Evolutionary conservation across 495 filamentous ascomycete genomes (phyloP).

Genomic region (Trichoderma erinaceum): DNA sequence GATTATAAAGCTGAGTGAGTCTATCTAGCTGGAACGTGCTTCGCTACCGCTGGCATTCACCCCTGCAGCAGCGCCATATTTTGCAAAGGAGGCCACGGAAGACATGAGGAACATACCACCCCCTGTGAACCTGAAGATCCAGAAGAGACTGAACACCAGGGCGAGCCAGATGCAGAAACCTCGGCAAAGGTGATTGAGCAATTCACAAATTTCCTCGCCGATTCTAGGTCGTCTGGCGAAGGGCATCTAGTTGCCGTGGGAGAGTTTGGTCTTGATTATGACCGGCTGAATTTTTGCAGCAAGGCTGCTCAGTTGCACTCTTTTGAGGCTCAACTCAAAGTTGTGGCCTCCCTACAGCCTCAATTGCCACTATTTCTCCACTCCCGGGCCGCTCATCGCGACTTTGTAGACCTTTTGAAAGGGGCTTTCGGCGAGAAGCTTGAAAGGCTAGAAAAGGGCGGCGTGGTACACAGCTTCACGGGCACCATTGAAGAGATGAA

Average conservation of each 20-base stretch:
- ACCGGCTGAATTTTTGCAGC: conserved; percentile 71
- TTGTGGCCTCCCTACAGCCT: conserved; percentile 60
- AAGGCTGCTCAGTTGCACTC: conserved; percentile 76
- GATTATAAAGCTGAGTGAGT: conserved; percentile 15
- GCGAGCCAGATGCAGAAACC: conserved; percentile 31
- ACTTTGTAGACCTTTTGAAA: conserved; percentile 65
- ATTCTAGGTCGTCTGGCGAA: conserved; percentile 37
- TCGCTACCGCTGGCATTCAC: conserved; percentile 87
- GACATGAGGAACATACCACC: conserved; percentile 40
- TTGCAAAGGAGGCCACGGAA: conserved; percentile 42
- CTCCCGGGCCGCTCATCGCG: conserved; percentile 72
- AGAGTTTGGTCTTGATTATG: conserved; percentile 95
- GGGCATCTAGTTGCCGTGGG: conserved; percentile 69
- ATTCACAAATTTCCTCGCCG: conserved; percentile 49
- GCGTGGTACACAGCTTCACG: conserved; percentile 87
- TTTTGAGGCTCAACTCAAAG: conserved; percentile 70
- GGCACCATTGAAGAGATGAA: conserved; percentile 78
- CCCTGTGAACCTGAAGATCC: conserved; percentile 39
- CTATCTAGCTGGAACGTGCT: conserved; percentile 65
- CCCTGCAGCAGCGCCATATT: conserved; percentile 74
- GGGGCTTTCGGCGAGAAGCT: conserved; percentile 38
- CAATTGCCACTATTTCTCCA: conserved; percentile 86
- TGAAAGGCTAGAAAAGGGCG: conserved; percentile 58
- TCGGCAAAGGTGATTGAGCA: conserved; percentile 47
- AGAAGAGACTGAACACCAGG: conserved; percentile 34